A percentile compares a stretch with the other conserved stretches of the same genome.
Conservation (phyloP, 306 rosid species). For the Cyamopsis tetragonoloba region DNA sequence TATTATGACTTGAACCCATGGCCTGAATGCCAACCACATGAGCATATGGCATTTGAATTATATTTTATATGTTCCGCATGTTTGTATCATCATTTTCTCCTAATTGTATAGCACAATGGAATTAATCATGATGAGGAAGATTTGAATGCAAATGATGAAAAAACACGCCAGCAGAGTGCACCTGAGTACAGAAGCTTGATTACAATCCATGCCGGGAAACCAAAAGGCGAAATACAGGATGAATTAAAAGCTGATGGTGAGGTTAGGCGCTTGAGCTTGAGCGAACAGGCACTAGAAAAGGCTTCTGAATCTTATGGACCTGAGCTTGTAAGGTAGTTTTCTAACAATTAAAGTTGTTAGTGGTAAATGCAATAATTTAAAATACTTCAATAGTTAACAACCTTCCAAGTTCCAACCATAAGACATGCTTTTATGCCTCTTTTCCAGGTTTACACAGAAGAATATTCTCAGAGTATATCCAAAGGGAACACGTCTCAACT, state of each 20-base stretch:
- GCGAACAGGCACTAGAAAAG: constrained; percentile 59
- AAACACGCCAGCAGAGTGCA: constrained; percentile 38
- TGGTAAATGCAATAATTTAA: constrained; percentile 7
- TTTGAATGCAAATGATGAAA: constrained; percentile 33
- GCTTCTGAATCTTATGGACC: constrained; percentile 45
- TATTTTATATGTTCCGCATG: neutral
- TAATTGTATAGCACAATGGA: no score
- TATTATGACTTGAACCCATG: neutral
- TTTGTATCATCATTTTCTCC: neutral
- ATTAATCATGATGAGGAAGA: no score
- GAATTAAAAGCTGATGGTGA: constrained; percentile 40
- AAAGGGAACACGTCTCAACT: constrained; percentile 64
- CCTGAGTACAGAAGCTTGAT: constrained; percentile 63
- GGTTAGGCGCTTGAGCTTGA: constrained; percentile 76
- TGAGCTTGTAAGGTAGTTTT: constrained; percentile 55
- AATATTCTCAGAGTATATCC: constrained; percentile 72
- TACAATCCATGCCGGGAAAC: constrained; percentile 83
- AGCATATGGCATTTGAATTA: neutral
- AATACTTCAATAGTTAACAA: neutral
- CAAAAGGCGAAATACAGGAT: constrained; percentile 48
- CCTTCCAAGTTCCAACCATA: neutral
- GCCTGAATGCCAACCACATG: neutral
- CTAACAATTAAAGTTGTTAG: neutral
- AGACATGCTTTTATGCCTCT: neutral
- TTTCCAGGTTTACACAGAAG: constrained; percentile 64